Evolutionary conservation across 1,284 basidiomycete genomes (phyloP), one percentile per base, ranked within the genome.

Genomic region (Trametes polyzona): DNA sequence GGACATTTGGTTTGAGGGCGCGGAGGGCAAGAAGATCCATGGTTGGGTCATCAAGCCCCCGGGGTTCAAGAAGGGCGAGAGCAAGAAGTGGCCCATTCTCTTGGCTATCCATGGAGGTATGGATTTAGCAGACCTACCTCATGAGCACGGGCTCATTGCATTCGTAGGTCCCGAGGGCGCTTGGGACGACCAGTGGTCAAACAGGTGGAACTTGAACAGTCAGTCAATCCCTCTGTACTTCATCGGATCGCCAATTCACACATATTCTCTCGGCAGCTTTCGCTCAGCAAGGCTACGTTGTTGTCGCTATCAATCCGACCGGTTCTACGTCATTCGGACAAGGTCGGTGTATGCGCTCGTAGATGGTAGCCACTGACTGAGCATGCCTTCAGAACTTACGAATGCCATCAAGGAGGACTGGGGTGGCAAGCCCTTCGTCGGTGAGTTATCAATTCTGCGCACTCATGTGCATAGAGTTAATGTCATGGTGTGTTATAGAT

Each of bases 261-360:
- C 27, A 2, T 21, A 4, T 12, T 21, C 2, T 35, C 17, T 46
- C n/a, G n/a, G n/a, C n/a, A 89, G 87, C 90, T 7, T 92, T 92
- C 64, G 82, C 89, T 8, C 85, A 85, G 66, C 91, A 93, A 68
- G 93, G 94, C 0, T 96, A 96, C 72, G 87, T 95, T 65, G 83
- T 86, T 14, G 79, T 96, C 27, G 81, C 88, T 19, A 88, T 95
- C 65, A 97, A 97, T 69, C 93, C 93, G 2, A 94, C 93, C 1
- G 94, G 93, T 6, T 92, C 88, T 40, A 95, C 93, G 1, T 87
- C 90, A 0, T 96, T 94, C 64, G 93, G 93, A 2, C 93, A 94
- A 82, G 80, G 88, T 87, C 63, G 37, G 69, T 63, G 6, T 24
- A 27, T 42, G 17, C 55, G n/a, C 21, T n/a, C 19, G 43, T 5